These are phyloP conservation scores for Inga leiocalycina DNA, from an alignment of 306 rosid species.

Conservation along the genomic window DNA sequence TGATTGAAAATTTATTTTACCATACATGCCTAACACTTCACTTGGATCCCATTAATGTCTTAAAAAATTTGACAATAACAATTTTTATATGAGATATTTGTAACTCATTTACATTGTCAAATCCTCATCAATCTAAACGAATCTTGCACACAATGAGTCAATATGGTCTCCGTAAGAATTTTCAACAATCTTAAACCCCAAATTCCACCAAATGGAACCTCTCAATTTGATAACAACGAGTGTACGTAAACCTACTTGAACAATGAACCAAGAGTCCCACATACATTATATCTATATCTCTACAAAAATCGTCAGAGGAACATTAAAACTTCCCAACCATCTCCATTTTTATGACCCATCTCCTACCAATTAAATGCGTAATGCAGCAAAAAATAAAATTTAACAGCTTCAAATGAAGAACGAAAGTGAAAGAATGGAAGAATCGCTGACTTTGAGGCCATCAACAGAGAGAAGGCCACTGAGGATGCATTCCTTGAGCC, in stretches of 20 bases:
- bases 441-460: constrained; percentile 49
- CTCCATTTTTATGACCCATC: background rate
- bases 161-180: background rate
- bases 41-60: background rate
- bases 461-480: constrained; percentile 68
- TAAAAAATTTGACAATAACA: background rate
- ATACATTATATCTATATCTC: background rate
- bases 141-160: background rate
- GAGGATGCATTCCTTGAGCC: constrained; percentile 63
- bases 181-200: background rate
- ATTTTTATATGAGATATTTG: background rate
- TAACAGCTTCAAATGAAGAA: background rate
- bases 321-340: background rate
- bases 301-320: background rate
- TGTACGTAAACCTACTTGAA: background rate
- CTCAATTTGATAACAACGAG: background rate
- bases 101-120: background rate
- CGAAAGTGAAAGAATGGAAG: background rate
- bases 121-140: background rate
- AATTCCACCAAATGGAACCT: background rate
- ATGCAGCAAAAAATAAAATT: background rate
- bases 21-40: background rate
- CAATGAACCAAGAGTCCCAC: background rate
- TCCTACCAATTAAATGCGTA: background rate
- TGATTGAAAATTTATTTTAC: background rate